phyloP scores from a whole-genome alignment of 1,284 basidiomycete genomes.

The Trichosporon ovoides region DNA sequence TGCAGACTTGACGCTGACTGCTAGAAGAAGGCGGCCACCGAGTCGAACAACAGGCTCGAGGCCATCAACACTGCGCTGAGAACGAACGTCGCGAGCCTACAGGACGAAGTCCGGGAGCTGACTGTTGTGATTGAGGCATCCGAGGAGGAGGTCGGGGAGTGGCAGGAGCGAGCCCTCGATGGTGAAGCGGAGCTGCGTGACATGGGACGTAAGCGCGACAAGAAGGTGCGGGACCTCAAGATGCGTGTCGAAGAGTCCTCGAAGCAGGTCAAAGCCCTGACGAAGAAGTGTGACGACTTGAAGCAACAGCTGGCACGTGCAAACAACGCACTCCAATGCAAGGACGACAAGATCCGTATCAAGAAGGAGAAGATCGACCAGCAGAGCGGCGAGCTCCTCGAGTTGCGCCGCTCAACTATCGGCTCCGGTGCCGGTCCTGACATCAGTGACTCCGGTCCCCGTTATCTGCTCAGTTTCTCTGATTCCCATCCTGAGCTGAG shows the following conservation, averaged over 20 bases:
- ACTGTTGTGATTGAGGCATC: too few species aligned
- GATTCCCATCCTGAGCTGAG: too few species aligned
- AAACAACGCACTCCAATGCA: not conserved
- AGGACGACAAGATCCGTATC: not conserved
- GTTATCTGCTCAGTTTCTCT: too few species aligned
- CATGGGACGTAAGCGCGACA: not conserved
- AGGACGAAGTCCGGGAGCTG: too few species aligned
- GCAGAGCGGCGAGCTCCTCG: not conserved
- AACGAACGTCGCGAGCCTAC: not conserved
- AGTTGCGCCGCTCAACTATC: not conserved
- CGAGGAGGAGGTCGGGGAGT: not conserved
- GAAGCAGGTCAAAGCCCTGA: not conserved
- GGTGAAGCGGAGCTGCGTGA: not conserved
- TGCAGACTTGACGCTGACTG: not conserved
- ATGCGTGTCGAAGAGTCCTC: not conserved
- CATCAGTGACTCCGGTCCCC: not conserved
- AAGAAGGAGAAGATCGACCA: not conserved
- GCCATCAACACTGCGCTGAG: not conserved
- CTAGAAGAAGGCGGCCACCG: too few species aligned
- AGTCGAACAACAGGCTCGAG: not conserved
- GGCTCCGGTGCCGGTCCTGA: not conserved
- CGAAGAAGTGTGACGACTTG: not conserved
- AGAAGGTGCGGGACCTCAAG: not conserved
- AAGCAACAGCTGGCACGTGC: not conserved
- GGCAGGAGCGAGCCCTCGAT: not conserved